A percentile compares a stretch with the other conserved stretches of the same genome.
These are phyloP conservation scores for Besnoitia besnoiti DNA, from an alignment of 169 alveolate genomes.

Conservation along the genomic window DNA sequence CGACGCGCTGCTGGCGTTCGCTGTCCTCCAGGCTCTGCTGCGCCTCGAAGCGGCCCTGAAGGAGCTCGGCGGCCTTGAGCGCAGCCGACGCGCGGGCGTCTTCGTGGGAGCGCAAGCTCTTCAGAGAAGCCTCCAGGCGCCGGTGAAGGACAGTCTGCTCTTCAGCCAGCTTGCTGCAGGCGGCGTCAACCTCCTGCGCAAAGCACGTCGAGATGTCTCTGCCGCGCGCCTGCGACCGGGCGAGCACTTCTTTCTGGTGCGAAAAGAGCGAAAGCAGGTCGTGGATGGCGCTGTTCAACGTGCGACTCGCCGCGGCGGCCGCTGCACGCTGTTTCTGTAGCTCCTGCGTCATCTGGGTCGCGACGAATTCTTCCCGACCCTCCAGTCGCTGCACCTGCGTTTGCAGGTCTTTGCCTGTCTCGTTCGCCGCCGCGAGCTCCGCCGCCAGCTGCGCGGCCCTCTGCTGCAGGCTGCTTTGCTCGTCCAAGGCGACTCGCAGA, in stretches of 20 bases:
- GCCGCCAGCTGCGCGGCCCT: no score
- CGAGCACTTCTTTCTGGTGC: background rate
- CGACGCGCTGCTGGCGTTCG: constrained; percentile 29
- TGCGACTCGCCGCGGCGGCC: background rate
- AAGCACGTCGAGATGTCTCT: background rate
- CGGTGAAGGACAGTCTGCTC: background rate
- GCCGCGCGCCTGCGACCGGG: background rate
- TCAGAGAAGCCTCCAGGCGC: background rate
- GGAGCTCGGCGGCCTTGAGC: background rate
- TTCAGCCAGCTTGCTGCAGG: background rate
- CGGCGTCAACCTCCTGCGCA: background rate
- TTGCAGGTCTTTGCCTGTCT: background rate
- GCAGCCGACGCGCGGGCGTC: constrained; percentile 23
- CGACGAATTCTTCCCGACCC: background rate
- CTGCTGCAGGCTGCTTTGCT: background rate
- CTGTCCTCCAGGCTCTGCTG: background rate
- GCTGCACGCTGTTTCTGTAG: background rate
- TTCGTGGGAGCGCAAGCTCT: background rate
- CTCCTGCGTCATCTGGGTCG: background rate
- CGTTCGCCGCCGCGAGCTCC: background rate
- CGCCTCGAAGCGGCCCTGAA: background rate
- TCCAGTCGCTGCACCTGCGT: background rate
- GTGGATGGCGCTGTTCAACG: background rate
- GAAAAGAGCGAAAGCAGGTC: background rate
- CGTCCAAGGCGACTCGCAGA: background rate